Conservation (phyloP, 2,329 filamentous ascomycete genomes). For the Penicillium sp. region DNA sequence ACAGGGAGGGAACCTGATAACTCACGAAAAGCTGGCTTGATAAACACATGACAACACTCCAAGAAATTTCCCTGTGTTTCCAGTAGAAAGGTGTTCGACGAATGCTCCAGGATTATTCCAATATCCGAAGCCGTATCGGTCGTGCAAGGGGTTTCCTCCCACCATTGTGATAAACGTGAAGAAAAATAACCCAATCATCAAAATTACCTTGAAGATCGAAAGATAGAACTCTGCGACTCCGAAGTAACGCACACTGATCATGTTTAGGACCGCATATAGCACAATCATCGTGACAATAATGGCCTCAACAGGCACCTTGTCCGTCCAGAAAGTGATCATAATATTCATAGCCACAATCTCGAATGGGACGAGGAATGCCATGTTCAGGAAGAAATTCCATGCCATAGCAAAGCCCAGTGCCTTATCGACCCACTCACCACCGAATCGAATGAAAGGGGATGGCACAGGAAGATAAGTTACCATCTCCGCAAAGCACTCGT, state of each 20-base stretch:
- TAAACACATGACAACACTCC: constrained; percentile 64
- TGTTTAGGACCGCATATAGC: constrained; percentile 51
- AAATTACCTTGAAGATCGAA: constrained; percentile 49
- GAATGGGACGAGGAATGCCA: constrained; percentile 15
- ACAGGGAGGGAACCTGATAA: neutral
- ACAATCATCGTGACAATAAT: constrained; percentile 47
- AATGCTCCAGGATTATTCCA: constrained; percentile 68
- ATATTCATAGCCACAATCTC: constrained; percentile 6
- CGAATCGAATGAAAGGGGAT: constrained; percentile 35
- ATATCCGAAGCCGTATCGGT: constrained; percentile 73
- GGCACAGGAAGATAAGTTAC: constrained; percentile 37
- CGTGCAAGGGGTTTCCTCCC: constrained; percentile 73
- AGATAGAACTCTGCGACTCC: constrained; percentile 57
- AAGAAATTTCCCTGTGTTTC: constrained; percentile 61
- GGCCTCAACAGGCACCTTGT: constrained; percentile 35
- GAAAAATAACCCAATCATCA: constrained; percentile 39
- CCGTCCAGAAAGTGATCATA: constrained; percentile 1
- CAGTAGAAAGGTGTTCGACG: constrained; percentile 65
- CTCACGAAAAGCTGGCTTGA: constrained; percentile 4
- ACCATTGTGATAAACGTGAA: constrained; percentile 78
- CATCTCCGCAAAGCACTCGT: constrained; percentile 42
- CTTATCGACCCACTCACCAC: constrained; percentile 39
- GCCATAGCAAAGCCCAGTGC: constrained; percentile 40
- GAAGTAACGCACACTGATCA: constrained; percentile 51
- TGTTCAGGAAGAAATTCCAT: constrained; percentile 39